Evolutionary conservation across 2,329 filamentous ascomycete genomes (phyloP), one percentile per base, ranked within the genome.

Genomic region (Cladosporium sp.): DNA sequence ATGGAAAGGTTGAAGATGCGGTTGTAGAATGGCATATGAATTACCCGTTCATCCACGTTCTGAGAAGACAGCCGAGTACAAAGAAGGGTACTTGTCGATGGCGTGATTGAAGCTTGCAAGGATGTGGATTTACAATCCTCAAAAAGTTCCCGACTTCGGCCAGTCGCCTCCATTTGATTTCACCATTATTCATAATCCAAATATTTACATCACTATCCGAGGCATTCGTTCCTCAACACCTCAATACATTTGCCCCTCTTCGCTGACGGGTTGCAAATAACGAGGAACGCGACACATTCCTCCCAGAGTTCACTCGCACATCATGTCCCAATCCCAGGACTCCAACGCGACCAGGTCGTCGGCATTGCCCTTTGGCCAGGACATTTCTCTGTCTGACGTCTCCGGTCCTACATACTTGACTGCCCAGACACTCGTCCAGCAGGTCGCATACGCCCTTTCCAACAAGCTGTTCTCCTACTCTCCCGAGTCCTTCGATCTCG

Each of bases 381-480:
- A 82, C 67, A 77, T 85, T 65, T 70, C 81, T 36, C 78, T 87
- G 66, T 79, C 80, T 63, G 82, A 82, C 66, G 91, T 98, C 78
- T 89, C 86, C 67, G 95, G 94, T 18, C 91, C 94, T 70, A 95
- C 91, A 64, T 99, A 99, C 80, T 86, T 94, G 67, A 98, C 94
- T 48, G 91, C 93, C 32, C 95, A 99, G 81, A 88, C 92, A 25
- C 87, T 99, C 64, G 90, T 98, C 70, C 95, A 99, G 82, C 95
- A 99, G 80, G 90, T 98, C 70, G 92, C 94, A 67, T 99, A 97
- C 81, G 87, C 91, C 69, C 85, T 99, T 67, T 98, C 94, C 65
- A 93, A 98, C 84, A 97, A 96, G 84, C 89, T 98, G 81, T 99
- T 97, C 82, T 91, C 93, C 65, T 98, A 96, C 83, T 98, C 94